These are phyloP conservation scores for Tolypocladium paradoxum DNA, from an alignment of 2,329 filamentous ascomycete species.

Conservation along the genomic window DNA sequence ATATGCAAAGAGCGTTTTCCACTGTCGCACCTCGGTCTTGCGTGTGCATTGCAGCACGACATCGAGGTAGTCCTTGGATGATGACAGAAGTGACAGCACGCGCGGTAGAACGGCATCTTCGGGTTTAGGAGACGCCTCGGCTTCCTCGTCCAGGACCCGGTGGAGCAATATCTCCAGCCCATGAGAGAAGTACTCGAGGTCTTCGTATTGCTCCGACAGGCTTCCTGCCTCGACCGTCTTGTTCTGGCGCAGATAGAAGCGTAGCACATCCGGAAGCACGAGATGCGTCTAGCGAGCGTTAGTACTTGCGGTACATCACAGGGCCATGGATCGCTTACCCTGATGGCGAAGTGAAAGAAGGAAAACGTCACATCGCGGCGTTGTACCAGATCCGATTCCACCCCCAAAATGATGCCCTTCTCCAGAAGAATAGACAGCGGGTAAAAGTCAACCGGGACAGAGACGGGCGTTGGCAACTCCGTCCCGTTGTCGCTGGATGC, in stretches of 20 bases:
- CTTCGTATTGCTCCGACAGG: slow-evolving; percentile 74
- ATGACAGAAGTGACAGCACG: slow-evolving; percentile 54
- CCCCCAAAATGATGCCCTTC: slow-evolving; percentile 81
- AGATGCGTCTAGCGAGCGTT: slow-evolving; percentile 60
- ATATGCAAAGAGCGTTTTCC: slow-evolving; percentile 87
- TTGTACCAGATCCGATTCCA: slow-evolving; percentile 90
- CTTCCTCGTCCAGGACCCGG: slow-evolving; percentile 87
- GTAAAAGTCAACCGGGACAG: slow-evolving; percentile 87
- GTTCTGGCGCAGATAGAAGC: slow-evolving; percentile 64
- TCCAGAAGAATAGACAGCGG: slow-evolving; percentile 78
- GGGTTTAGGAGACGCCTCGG: slow-evolving; percentile 57
- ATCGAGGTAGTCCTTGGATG: slow-evolving; percentile 78
- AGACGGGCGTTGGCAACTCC: slow-evolving; percentile 64
- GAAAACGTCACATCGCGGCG: slow-evolving; percentile 85
- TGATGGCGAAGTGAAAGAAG: slow-evolving; percentile 75
- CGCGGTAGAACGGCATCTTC: slow-evolving; percentile 55
- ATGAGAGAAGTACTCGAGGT: slow-evolving; percentile 85
- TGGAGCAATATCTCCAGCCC: slow-evolving; percentile 87
- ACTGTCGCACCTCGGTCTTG: slow-evolving; percentile 91
- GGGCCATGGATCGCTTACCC: slow-evolving; percentile 46
- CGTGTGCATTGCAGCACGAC: slow-evolving; percentile 94
- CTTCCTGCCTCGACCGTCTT: slow-evolving; percentile 72
- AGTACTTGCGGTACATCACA: not conserved
- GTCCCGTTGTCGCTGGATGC: slow-evolving; percentile 53
- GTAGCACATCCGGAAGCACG: slow-evolving; percentile 80